Conservation (phyloP, 345 rosid species). For the Eucalyptus curtisii region DNA sequence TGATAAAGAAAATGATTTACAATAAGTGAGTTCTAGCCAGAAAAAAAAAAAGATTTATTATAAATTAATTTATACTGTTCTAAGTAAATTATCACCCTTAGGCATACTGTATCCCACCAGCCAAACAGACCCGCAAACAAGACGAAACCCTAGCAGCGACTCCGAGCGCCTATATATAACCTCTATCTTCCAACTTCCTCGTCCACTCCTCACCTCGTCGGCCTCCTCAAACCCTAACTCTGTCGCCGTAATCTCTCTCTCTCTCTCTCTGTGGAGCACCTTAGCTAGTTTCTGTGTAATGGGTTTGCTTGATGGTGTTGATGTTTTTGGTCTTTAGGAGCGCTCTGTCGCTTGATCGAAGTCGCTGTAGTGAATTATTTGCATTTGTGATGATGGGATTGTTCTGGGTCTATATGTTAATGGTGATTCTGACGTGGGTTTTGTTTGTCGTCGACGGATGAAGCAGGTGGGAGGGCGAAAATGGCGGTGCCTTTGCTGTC, state of each 20-base stretch:
- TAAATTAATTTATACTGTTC: not conserved
- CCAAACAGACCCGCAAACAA: not conserved
- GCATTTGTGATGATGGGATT: not conserved
- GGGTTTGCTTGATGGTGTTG: not conserved
- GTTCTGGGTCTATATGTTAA: not conserved
- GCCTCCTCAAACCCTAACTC: not conserved
- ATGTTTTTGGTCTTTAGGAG: not conserved
- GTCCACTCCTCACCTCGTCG: not conserved
- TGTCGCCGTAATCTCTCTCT: not conserved
- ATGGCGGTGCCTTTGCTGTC: constrained; percentile 70
- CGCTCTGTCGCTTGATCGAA: not conserved
- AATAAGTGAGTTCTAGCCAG: not conserved
- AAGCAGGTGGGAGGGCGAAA: not conserved
- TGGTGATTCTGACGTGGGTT: not conserved
- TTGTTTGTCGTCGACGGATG: not conserved
- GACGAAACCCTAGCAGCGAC: not conserved
- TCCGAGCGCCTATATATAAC: not conserved
- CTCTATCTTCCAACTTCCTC: not conserved
- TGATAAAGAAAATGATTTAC: not conserved
- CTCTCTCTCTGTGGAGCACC: not conserved
- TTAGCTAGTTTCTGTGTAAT: not conserved
- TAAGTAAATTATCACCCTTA: not conserved
- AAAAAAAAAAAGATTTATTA: not conserved
- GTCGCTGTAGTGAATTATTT: not conserved
- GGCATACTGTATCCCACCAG: not conserved